Evolutionary conservation across 495 filamentous ascomycete species (phyloP), one percentile per base, ranked within the genome.

Genomic region (Aspergillus bertholletiae): DNA sequence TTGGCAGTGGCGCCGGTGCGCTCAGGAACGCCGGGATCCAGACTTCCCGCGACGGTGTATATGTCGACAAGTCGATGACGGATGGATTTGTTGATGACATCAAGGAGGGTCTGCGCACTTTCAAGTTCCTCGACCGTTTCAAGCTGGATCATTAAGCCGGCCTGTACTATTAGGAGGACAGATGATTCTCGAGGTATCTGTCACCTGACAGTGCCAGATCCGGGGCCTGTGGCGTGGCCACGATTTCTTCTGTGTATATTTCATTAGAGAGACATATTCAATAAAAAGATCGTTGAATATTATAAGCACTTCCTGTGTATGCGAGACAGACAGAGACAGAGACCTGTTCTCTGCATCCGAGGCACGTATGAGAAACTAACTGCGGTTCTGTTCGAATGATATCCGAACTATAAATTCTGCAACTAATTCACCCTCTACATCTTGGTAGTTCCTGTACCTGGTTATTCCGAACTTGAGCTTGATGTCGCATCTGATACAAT

Each of bases 101-200:
- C 3, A 77, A 84, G 70, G 73, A 74, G 5, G 88, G 86, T 7
- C 63, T 92, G 58, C 76, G 67, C 64, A 81, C 70, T 20, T 92
- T 87, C 64, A 89, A 87, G 69, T 85, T 82, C 84, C 50, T 75
- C 57, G 70, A 73, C 62, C 72, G 70, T 8, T 75, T 75, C 59
- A 60, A 71, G 3, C 8, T 69, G 46, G 72, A 74, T 56, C 39
- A 56, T 30, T 71, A 61, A 43, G 39, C 39, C 2, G 18, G 15
- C 1, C 18, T 23, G 43, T 20, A 9, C 21, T 17, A 15, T 20
- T 28, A 20, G 46, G 4, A 17, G n/a, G n/a, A 40, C 18, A n/a
- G 6, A 18, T 3, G 17, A 8, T n/a, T 40, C 2, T 8, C 18
- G 37, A 6, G 15, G 17, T 17, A 40, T 40, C 15, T 20, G 2